A percentile compares a stretch with the other conserved stretches of the same genome.
Evolutionary conservation across 179 eudicot species (phyloP).

Genomic region (Beta corolliflora): DNA sequence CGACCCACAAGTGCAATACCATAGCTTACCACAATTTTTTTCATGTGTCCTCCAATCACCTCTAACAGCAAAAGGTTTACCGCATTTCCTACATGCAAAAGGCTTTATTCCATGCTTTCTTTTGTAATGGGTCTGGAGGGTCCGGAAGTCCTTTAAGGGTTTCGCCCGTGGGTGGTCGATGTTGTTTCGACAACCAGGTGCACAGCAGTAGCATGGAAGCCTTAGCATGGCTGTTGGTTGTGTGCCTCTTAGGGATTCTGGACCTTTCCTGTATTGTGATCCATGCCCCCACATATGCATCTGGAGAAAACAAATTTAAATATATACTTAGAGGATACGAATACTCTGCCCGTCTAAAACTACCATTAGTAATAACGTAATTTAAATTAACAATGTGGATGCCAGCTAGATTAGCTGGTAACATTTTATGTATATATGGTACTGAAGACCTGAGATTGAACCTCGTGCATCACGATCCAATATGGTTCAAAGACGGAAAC

Average conservation of each 20-base stretch:
- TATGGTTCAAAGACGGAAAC: too few species aligned
- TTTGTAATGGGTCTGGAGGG: constrained; percentile 46
- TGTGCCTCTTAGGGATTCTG: constrained; percentile 37
- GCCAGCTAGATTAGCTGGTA: too few species aligned
- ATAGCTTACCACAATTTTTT: constrained; percentile 45
- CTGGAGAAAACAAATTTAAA: constrained; percentile 6
- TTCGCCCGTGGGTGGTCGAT: constrained; percentile 43
- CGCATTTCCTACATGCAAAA: constrained; percentile 42
- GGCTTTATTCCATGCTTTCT: constrained; percentile 44
- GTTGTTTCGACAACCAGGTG: constrained; percentile 43
- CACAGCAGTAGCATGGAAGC: constrained; percentile 40
- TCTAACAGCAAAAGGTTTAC: constrained; percentile 41
- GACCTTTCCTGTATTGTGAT: constrained; percentile 44
- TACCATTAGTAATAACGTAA: too few species aligned
- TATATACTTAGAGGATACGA: too few species aligned
- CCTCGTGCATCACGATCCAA: background rate
- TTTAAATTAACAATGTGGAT: too few species aligned
- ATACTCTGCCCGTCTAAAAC: too few species aligned
- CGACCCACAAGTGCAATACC: constrained; percentile 45
- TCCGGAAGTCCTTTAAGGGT: constrained; percentile 42
- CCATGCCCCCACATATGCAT: constrained; percentile 55
- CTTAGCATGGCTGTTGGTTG: constrained; percentile 45
- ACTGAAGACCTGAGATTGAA: too few species aligned
- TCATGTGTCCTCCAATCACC: constrained; percentile 49
- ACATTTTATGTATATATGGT: background rate